Base-by-base conservation (phyloP, 2,329 filamentous ascomycete genomes). In the Aspergillus fijiensis region DNA sequence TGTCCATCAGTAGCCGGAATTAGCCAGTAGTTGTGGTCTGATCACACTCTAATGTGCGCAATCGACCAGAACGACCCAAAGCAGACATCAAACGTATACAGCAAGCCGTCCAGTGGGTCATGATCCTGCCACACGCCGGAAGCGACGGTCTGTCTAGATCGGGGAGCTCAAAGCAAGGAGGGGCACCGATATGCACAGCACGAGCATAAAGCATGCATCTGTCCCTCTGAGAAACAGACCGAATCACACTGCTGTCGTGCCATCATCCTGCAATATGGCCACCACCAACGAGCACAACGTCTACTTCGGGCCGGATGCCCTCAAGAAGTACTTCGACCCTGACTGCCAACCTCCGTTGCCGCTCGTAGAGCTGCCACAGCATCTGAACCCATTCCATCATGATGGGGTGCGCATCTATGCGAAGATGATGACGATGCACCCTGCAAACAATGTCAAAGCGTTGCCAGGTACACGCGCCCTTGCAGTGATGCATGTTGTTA, bases 401-500 rank as follows among this genome's bases (percentile, higher is more conserved):
- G 80, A 87, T 81, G 83, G 84, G 4, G 82, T 88, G 4, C 80
- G 84, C 11, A 86, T 88, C 55, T 87, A 86, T 63, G 85, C 86
- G 42, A 88, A 88, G 74, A 85, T 88, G 84, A 83, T 88, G 81
- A 85, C 84, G 2, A 83, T 84, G 77, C 84, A 85, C 65, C 85
- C 86, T 0, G 84, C 85, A 3, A 84, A 88, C 62, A 88, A 88
- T 51, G 86, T 88, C 64, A 88, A 88, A 68, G 80, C 82, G 2
- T 80, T 89, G 72, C 86, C 86, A 65, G 73, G 69, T 70, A 66
- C 23, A 62, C 33, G 33, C n/a, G 4, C 21, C 1, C 25, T 10
- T 54, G 25, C 25, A 51, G 29, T 12, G 16, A 19, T 53, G 19
- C 12, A 27, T 14, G 11, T 25, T 19, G 19, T 5, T 49, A n/a